Evolutionary conservation across 345 rosid genomes (phyloP).

Genomic region (Lepidium didymum): DNA sequence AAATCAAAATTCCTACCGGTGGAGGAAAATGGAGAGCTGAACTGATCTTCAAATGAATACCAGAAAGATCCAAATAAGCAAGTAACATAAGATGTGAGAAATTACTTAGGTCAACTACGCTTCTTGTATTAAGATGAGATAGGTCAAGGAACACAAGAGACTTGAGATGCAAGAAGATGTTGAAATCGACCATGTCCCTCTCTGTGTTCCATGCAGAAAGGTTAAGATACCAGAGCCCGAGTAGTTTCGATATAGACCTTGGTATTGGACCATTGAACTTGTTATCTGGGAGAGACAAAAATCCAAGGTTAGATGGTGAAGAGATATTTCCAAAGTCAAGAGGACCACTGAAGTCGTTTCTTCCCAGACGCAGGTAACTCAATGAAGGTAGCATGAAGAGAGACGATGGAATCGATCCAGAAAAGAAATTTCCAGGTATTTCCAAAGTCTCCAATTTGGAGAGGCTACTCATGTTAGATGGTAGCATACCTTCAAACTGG

Average conservation of each 20-base stretch:
- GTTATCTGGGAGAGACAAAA: not conserved
- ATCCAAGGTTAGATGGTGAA: not conserved
- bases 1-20: not conserved
- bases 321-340: conserved; percentile 5
- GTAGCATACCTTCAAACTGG: conserved; percentile 8
- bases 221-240: not conserved
- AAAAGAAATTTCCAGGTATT: not conserved
- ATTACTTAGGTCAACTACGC: not conserved
- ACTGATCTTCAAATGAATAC: not conserved
- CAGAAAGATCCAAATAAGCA: not conserved
- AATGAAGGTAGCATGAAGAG: conserved; percentile 3
- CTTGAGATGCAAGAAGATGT: conserved; percentile 7
- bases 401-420: not conserved
- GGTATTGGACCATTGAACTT: conserved; percentile 24
- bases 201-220: not conserved
- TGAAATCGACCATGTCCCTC: not conserved
- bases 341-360: not conserved
- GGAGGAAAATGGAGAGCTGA: not conserved
- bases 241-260: not conserved
- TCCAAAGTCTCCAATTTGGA: not conserved
- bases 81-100: not conserved
- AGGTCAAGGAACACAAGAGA: not conserved
- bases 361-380: fast-evolving
- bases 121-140: not conserved
- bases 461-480: conserved; percentile 8